A percentile compares a stretch with the other conserved stretches of the same genome.
Conservation (phyloP, 345 rosid species). For the Salix dunnii region DNA sequence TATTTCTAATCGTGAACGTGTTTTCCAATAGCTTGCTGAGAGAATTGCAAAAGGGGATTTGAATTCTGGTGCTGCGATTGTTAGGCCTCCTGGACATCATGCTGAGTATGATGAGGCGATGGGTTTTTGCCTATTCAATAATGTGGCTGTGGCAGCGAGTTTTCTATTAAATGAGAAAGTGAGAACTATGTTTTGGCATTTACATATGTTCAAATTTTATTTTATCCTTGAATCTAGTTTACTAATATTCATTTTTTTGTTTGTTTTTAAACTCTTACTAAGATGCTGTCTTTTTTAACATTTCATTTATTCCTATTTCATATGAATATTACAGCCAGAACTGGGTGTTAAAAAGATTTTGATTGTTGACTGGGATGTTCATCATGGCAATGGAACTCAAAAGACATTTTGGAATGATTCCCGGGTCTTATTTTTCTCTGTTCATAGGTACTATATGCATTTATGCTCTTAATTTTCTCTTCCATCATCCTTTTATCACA, state of each 20-base stretch:
- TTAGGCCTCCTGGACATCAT: constrained; percentile 99
- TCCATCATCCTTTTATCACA: not conserved
- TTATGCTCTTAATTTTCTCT: constrained; percentile 3
- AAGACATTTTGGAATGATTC: constrained; percentile 89
- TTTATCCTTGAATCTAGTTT: not conserved
- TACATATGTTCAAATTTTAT: not conserved
- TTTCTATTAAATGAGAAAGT: constrained; percentile 65
- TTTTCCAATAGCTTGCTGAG: constrained; percentile 49
- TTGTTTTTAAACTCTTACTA: not conserved
- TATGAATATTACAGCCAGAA: constrained; percentile 44
- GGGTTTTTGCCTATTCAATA: constrained; percentile 95
- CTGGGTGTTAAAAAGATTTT: constrained; percentile 72
- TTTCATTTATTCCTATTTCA: constrained; percentile 1
- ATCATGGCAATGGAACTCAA: constrained; percentile 96
- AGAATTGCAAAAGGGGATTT: constrained; percentile 81
- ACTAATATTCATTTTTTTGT: not conserved
- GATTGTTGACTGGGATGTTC: constrained; percentile 98
- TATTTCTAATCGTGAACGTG: not conserved
- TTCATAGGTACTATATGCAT: constrained; percentile 63
- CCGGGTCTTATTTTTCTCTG: constrained; percentile 90
- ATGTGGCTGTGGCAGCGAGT: constrained; percentile 82
- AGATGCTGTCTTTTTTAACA: not conserved
- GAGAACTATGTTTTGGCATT: constrained; percentile 21
- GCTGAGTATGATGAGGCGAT: constrained; percentile 78
- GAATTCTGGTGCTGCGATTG: constrained; percentile 78